Evolutionary conservation across 2,329 filamentous ascomycete species (phyloP).

Genomic region (Purpureocillium takamizusanense): DNA sequence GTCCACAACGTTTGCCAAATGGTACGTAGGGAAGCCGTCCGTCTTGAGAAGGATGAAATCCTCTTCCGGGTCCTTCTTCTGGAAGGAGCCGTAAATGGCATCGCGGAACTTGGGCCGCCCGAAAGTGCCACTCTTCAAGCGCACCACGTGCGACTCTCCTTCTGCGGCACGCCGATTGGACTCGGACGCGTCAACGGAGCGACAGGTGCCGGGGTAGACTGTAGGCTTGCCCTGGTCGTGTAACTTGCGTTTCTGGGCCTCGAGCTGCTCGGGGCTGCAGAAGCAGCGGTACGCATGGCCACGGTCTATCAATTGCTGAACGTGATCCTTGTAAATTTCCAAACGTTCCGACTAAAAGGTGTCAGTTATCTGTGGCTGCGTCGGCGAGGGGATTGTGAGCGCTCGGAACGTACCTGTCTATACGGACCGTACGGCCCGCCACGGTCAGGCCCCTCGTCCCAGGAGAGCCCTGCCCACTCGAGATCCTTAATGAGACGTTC

Average conservation of each 20-base stretch:
- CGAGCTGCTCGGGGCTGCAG: conserved; percentile 65
- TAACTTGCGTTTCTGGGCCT: conserved; percentile 54
- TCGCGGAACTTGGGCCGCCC: conserved; percentile 61
- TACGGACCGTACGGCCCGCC: conserved; percentile 81
- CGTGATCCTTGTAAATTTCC: conserved; percentile 61
- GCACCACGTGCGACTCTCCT: conserved; percentile 67
- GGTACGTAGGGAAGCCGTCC: conserved; percentile 90
- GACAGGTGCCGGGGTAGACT: conserved; percentile 58
- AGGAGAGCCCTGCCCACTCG: conserved; percentile 78
- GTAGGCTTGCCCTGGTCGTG: conserved; percentile 39
- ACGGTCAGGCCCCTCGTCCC: conserved; percentile 88
- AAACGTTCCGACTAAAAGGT: conserved; percentile 64
- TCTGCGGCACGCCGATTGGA: conserved; percentile 60
- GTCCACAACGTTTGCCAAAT: conserved; percentile 94
- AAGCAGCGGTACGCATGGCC: conserved; percentile 90
- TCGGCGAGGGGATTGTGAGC: not conserved
- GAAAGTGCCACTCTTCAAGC: conserved; percentile 54
- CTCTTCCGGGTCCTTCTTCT: conserved; percentile 49
- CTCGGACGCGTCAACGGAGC: conserved; percentile 54
- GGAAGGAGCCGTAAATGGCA: conserved; percentile 65
- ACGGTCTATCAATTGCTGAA: conserved; percentile 56
- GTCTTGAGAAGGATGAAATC: conserved; percentile 88
- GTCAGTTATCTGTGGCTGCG: not conserved
- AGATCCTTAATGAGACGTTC: conserved; percentile 69
- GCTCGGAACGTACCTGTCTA: conserved; percentile 51